These are phyloP conservation scores for Cladosporium cucumerinum DNA, from an alignment of 2,329 filamentous ascomycete species.

Conservation along the genomic window DNA sequence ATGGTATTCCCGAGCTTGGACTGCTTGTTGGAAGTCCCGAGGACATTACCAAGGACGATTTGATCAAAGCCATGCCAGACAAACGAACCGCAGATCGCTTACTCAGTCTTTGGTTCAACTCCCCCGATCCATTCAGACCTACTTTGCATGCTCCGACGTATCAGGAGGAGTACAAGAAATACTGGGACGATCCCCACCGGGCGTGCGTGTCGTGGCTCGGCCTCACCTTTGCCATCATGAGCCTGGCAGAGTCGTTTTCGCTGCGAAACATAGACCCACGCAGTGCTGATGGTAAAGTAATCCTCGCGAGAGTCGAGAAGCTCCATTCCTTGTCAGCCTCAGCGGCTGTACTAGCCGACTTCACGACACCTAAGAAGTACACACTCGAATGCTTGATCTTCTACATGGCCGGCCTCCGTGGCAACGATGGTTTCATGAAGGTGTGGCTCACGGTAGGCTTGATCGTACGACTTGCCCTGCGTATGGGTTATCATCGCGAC, in stretches of 20 bases:
- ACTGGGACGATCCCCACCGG: slow-evolving; percentile 41
- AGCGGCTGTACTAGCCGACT: slow-evolving; percentile 36
- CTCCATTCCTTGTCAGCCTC: slow-evolving; percentile 33
- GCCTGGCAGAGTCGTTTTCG: slow-evolving; percentile 36
- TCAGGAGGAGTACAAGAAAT: slow-evolving; percentile 43
- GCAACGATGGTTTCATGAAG: slow-evolving; percentile 32
- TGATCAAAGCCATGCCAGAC: slow-evolving; percentile 33
- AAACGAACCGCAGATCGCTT: slow-evolving; percentile 32
- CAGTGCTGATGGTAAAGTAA: slow-evolving; percentile 19
- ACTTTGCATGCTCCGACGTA: slow-evolving; percentile 61
- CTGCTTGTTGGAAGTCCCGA: slow-evolving; percentile 27
- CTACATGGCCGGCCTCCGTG: slow-evolving; percentile 32
- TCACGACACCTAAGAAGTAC: slow-evolving; percentile 44
- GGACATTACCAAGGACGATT: slow-evolving; percentile 28
- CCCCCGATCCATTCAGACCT: slow-evolving; percentile 34
- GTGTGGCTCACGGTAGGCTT: slow-evolving; percentile 44
- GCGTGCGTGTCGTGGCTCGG: slow-evolving; percentile 47
- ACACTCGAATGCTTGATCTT: slow-evolving; percentile 42
- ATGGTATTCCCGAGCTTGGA: slow-evolving; percentile 22
- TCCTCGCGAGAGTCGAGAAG: slow-evolving; percentile 23
- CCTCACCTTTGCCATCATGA: slow-evolving; percentile 47
- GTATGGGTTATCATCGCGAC: slow-evolving; percentile 48
- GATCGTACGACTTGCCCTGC: slow-evolving; percentile 39
- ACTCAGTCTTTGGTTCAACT: slow-evolving; percentile 36
- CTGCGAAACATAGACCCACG: slow-evolving; percentile 26